Evolutionary conservation across 2,329 filamentous ascomycete genomes (phyloP), one percentile per base, ranked within the genome.

Genomic region (Simplicillium aogashimaense): DNA sequence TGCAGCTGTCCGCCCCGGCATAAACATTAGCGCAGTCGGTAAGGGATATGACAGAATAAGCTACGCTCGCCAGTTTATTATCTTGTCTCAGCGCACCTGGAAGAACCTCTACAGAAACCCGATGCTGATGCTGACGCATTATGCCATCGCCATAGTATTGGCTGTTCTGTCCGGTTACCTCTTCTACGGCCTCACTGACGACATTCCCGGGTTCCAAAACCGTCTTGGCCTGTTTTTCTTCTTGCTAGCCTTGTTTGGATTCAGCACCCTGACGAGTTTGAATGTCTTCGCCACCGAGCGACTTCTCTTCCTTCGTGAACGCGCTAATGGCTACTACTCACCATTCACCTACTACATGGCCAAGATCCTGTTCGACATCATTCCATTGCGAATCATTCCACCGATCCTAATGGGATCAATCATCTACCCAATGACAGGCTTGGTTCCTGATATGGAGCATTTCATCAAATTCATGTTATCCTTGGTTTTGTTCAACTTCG

Each of bases 151-250:
- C 7, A 97, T 98, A 45, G 66, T 97, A 0, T 75, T 98, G 6
- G 92, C 89, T 2, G 90, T 97, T 5, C 83, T 98, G 43, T 89
- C 90, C 2, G 92, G 92, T 3, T 97, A 86, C 61, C 74, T 98
- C 11, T 98, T 97, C 67, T 98, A 97, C 53, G 92, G 90, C 3
- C 70, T 98, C 36, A 95, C 89, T 1, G 88, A 95, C 54, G 89
- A 98, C 54, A 94, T 98, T 50, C 83, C 87, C 45, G 92, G 94
- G 29, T 98, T 98, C 74, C 92, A 98, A 61, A 98, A 98, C 60
- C 79, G 92, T 15, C 79, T 98, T 5, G 92, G 92, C 46, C 76
- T 98, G 12, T 98, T 98, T 74, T 94, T 98, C 69, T 98, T 98
- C 68, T 73, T 98, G 29, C 74, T 98, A 2, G 88, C 92, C 0